phyloP scores from a whole-genome alignment of 371 early-diverging fungal species.

The Mortierella sp. region DNA sequence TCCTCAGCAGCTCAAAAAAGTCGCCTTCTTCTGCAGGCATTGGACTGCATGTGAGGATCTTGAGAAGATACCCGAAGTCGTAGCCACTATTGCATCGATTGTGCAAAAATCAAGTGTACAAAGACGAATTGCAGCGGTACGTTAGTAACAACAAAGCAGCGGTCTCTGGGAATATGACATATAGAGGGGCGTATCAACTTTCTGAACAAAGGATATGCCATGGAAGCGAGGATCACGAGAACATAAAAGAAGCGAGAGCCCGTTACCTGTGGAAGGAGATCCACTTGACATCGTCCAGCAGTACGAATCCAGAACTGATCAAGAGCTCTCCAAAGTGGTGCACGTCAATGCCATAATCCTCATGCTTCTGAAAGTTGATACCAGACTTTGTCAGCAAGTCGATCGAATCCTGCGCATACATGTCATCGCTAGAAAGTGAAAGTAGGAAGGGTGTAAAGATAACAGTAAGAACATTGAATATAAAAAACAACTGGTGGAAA shows the following conservation, averaged over 20 bases:
- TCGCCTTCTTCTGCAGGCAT: conserved; percentile 96
- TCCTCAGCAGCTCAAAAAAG: conserved; percentile 92
- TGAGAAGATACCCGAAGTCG: conserved; percentile 99
- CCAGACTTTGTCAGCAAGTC: conserved; percentile 97
- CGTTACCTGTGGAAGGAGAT: conserved; percentile 98
- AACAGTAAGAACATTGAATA: too few relatives aligned
- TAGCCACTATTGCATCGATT: conserved; percentile 86
- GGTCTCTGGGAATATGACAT: too few relatives aligned
- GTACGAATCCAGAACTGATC: conserved; percentile 97
- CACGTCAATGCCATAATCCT: conserved; percentile 98
- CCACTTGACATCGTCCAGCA: conserved; percentile 96
- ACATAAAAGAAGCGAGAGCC: too few relatives aligned
- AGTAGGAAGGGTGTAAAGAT: too few relatives aligned
- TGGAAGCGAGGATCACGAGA: too few relatives aligned
- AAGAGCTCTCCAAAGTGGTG: conserved; percentile 98
- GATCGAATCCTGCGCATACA: conserved; percentile 99
- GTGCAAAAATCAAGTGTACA: too few relatives aligned
- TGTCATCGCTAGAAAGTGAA: conserved; percentile 90
- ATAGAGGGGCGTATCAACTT: too few relatives aligned
- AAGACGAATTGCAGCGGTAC: too few relatives aligned
- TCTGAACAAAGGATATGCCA: too few relatives aligned
- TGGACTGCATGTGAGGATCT: conserved; percentile 92
- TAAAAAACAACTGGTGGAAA: too few relatives aligned
- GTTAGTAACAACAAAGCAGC: too few relatives aligned
- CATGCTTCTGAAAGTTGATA: conserved; percentile 98